phyloP scores from a whole-genome alignment of 345 rosid species.

The Salix dunnii region DNA sequence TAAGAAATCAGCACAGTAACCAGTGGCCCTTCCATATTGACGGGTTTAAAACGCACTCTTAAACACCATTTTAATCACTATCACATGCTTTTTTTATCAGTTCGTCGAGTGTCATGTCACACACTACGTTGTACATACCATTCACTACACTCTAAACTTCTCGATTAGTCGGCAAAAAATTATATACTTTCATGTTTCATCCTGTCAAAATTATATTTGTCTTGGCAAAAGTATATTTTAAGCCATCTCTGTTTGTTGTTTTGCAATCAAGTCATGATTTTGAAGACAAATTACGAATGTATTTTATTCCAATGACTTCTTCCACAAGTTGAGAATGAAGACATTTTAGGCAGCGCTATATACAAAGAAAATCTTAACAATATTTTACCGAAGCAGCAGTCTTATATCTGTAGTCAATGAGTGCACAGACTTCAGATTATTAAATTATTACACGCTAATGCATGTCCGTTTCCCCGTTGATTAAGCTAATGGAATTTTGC shows the following conservation, averaged over 20 bases:
- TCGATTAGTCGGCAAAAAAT: constrained; percentile 4
- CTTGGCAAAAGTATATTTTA: background rate
- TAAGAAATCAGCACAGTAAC: too few species aligned
- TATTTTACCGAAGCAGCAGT: background rate
- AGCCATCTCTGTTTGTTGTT: constrained; percentile 26
- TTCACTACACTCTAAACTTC: background rate
- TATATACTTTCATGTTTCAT: background rate
- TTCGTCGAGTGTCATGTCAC: constrained; percentile 11
- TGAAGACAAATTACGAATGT: background rate
- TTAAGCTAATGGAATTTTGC: constrained; percentile 23
- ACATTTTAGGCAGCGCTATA: constrained; percentile 25
- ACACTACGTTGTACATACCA: background rate
- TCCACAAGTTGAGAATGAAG: constrained; percentile 29
- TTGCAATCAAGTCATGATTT: constrained; percentile 25
- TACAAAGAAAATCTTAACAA: constrained; percentile 10
- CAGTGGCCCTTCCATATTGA: too few species aligned
- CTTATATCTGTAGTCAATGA: constrained; percentile 5
- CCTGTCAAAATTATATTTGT: background rate
- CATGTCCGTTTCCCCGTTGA: constrained; percentile 13
- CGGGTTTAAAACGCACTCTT: too few species aligned
- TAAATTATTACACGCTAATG: background rate
- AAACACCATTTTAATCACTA: too few species aligned
- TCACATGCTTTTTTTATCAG: background rate
- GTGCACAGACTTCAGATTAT: background rate
- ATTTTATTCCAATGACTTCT: background rate